Evolutionary conservation across 2,329 filamentous ascomycete genomes (phyloP).

Genomic region (Colletotrichum gigasporum): DNA sequence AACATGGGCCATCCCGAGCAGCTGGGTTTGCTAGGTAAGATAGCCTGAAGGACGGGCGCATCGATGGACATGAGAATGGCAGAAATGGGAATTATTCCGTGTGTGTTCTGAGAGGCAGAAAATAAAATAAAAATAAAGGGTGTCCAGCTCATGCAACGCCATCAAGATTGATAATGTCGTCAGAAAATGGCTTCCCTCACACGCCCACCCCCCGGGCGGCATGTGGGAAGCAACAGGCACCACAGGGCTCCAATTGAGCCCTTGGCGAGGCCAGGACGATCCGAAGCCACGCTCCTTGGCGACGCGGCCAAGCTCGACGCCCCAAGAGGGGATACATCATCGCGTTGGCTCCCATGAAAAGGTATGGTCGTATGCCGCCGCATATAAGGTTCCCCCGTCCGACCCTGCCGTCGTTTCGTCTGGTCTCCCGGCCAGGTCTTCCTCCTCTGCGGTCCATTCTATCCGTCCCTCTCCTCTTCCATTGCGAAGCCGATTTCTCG

Average conservation of each 20-base stretch:
- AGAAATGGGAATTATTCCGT: not conserved
- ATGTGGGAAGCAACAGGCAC: constrained; percentile 27
- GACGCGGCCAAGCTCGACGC: constrained; percentile 28
- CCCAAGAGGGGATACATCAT: constrained; percentile 30
- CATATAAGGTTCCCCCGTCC: constrained; percentile 22
- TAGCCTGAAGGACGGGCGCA: not conserved
- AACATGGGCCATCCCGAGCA: not conserved
- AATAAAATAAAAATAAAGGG: not conserved
- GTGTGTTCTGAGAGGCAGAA: not conserved
- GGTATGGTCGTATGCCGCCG: constrained; percentile 4
- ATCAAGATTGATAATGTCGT: constrained; percentile 21
- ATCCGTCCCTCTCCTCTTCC: too few relatives aligned
- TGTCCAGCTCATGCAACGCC: constrained; percentile 5
- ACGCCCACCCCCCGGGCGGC: constrained; percentile 6
- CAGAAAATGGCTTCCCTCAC: constrained; percentile 16
- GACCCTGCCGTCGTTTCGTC: not conserved
- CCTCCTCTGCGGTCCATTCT: not conserved
- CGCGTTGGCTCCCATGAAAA: not conserved
- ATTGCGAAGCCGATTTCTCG: too few relatives aligned
- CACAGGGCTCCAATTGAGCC: constrained; percentile 16
- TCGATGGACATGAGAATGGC: not conserved
- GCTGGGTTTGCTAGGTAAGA: not conserved
- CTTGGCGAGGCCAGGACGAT: constrained; percentile 30
- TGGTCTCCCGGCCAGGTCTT: constrained; percentile 4
- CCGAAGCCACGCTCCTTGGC: constrained; percentile 30